Evolutionary conservation across 2,329 filamentous ascomycete genomes (phyloP), one percentile per base, ranked within the genome.

Genomic region (Diplodia scrobiculata): DNA sequence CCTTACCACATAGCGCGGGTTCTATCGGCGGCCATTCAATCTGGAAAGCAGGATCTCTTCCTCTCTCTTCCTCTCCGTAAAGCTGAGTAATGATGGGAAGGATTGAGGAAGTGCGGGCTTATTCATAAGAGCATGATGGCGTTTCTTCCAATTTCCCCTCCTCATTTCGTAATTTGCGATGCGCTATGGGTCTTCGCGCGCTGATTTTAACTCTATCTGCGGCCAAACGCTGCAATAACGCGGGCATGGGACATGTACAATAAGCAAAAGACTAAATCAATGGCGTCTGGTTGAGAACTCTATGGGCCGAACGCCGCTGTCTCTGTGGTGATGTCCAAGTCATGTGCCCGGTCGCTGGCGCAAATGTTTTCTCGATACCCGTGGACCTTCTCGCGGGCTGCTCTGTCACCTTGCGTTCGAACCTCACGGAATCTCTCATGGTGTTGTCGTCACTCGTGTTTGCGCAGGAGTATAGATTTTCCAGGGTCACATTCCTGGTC

Each of bases 251-350:
- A 9, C 38, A 48, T 62, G 58, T 62, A 62, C 45, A 62, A 62
- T 51, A 62, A 50, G 45, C 19, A 36, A 50, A 59, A 50, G 45
- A 50, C 48, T 36, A 50, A 50, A 62, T 51, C 48, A 6, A 62
- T 32, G 45, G 41, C 48, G 41, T 59, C 21, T 32, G 55, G 38
- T 19, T 45, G 36, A 45, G 17, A 10, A 7, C 17, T 19, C n/a
- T 10, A 10, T 6, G 9, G 9, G 19, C n/a, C 41, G 17, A 45
- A 45, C 19, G n/a, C 7, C 19, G 41, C 7, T 11, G 7, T 9
- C n/a, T 11, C 7, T 45, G 6, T 19, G 34, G 7, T 45, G 41
- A 45, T 45, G 41, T 10, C 41, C 34, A 36, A 3, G 6, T 45
- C 17, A 9, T n/a, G 6, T 45, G 5, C 41, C n/a, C n/a, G 17